Percentiles rank a stretch among this genome's conserved stretches.
phyloP scores from a whole-genome alignment of 2,329 filamentous ascomycete genomes.

The Malbranchea zuffiana region DNA sequence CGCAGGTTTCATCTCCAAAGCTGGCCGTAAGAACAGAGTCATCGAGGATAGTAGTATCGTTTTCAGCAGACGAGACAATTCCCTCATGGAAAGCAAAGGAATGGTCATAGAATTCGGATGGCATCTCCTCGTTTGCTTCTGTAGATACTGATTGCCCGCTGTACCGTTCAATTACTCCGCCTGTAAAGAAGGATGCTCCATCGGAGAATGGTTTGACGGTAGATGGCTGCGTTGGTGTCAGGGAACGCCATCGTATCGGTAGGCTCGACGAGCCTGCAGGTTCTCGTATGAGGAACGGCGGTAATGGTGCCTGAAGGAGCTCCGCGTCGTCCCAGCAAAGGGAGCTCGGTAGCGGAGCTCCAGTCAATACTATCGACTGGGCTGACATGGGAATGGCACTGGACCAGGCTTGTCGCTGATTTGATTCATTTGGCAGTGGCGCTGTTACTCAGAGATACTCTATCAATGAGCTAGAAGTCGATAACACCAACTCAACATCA shows the following conservation, averaged over 20 bases:
- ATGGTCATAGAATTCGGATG: constrained; percentile 64
- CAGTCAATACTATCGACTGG: constrained; percentile 43
- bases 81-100: constrained; percentile 60
- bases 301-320: constrained; percentile 36
- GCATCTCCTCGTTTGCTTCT: constrained; percentile 24
- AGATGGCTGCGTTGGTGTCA: neutral
- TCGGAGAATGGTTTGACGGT: constrained; percentile 8
- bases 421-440: no score
- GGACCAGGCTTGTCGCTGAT: no score
- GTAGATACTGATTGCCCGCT: constrained; percentile 12
- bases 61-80: constrained; percentile 4
- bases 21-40: constrained; percentile 10
- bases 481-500: no score
- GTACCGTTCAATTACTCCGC: constrained; percentile 14
- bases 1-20: constrained; percentile 9
- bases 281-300: constrained; percentile 26
- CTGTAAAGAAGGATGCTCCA: constrained; percentile 14
- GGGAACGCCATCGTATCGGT: constrained; percentile 14
- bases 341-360: constrained; percentile 47
- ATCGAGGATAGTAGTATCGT: constrained; percentile 10
- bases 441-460: no score
- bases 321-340: constrained; percentile 45
- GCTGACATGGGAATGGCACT: no score
- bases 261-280: neutral
- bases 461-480: no score